Percentiles rank a stretch among this genome's conserved stretches.
Conservation (phyloP, 2,329 filamentous ascomycete species). For the Colletotrichum kahawae region DNA sequence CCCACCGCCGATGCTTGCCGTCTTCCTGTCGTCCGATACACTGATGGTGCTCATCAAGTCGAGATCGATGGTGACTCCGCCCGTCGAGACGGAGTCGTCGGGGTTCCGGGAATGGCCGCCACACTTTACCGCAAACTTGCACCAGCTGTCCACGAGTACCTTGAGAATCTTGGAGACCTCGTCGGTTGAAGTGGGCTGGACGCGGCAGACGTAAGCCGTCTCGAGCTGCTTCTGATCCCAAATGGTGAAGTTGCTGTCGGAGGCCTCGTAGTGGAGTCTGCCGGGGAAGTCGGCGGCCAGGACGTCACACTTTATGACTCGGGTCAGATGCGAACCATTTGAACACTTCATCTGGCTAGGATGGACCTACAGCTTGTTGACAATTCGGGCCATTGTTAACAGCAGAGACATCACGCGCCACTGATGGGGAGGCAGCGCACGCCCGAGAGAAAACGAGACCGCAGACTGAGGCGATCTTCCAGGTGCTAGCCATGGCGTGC, state of each 20-base stretch:
- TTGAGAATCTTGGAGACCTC: background rate
- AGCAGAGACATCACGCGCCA: no score
- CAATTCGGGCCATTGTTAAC: no score
- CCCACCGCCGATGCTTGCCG: background rate
- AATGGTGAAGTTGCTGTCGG: background rate
- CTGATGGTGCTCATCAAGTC: background rate
- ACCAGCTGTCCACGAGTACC: background rate
- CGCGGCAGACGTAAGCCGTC: background rate
- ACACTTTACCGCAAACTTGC: constrained; percentile 57
- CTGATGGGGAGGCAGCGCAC: no score
- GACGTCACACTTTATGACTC: background rate
- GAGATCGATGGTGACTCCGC: constrained; percentile 30
- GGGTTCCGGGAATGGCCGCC: constrained; percentile 63
- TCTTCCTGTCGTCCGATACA: background rate
- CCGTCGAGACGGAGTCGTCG: constrained; percentile 54
- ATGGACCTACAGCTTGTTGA: no score
- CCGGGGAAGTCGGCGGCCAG: no score
- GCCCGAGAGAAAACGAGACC: no score
- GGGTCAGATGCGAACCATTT: no score
- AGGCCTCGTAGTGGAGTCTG: no score
- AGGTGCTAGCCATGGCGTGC: no score
- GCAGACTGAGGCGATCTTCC: no score
- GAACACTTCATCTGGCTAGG: no score
- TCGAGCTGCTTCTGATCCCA: background rate
- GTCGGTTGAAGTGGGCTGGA: background rate